Conservation (phyloP, 163 green algal species). For the Volvox carteri region DNA sequence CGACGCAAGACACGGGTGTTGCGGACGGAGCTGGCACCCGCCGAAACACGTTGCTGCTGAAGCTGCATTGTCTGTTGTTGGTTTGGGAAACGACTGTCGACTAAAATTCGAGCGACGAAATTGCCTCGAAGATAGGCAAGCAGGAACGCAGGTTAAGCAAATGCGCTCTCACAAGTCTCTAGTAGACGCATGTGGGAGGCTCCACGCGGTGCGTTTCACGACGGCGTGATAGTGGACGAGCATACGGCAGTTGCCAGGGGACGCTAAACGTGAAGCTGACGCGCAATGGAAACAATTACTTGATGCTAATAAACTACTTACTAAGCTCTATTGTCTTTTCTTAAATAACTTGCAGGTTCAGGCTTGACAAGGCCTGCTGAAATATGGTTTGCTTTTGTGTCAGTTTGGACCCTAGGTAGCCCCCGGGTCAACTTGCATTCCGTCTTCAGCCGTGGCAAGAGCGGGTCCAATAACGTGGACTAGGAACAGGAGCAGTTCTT, state of each 20-base stretch:
- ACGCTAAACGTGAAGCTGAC: constrained; percentile 28
- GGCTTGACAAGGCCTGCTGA: no score
- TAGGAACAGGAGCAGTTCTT: no score
- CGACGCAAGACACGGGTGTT: background rate
- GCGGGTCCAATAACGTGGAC: no score
- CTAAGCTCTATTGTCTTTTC: no score
- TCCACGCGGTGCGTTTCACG: background rate
- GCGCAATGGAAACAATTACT: no score
- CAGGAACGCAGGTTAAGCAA: background rate
- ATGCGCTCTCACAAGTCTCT: background rate
- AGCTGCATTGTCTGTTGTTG: constrained; percentile 40
- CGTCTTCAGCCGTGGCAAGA: no score
- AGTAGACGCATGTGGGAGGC: background rate
- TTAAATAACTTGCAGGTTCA: no score
- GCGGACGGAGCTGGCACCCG: background rate
- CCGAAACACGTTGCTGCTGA: constrained; percentile 37
- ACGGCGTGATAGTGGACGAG: constrained; percentile 25
- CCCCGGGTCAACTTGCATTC: no score
- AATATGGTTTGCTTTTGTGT: no score
- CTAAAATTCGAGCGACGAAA: background rate
- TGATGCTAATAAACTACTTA: no score
- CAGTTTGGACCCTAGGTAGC: no score
- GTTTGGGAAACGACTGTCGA: constrained; percentile 28
- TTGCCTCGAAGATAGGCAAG: background rate
- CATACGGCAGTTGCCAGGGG: background rate